Percentiles rank a stretch among this genome's conserved stretches.
These are phyloP conservation scores for Tuber magnatum DNA, from an alignment of 495 filamentous ascomycete genomes.

Conservation along the genomic window DNA sequence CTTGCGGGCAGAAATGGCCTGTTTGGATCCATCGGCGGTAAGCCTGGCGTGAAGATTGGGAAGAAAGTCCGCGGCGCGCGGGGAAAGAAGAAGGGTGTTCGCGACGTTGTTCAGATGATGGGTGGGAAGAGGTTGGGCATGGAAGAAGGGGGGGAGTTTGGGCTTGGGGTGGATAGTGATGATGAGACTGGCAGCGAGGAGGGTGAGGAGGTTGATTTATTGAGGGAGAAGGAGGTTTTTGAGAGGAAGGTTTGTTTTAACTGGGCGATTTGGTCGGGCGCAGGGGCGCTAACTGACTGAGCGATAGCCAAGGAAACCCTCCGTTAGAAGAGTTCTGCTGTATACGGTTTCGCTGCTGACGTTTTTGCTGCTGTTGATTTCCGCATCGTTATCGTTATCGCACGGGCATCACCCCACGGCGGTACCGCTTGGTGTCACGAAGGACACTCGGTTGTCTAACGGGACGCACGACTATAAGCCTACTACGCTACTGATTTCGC, in stretches of 20 bases:
- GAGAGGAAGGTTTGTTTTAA: constrained; percentile 45
- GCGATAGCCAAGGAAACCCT: constrained; percentile 34
- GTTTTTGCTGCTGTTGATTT: constrained; percentile 50
- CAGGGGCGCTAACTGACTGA: not conserved
- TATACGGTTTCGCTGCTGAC: constrained; percentile 22
- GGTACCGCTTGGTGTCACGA: constrained; percentile 33
- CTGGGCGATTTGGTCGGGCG: not conserved
- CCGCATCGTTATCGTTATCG: constrained; percentile 48
- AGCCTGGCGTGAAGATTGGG: constrained; percentile 49
- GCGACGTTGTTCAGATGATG: constrained; percentile 70
- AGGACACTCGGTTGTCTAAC: constrained; percentile 50
- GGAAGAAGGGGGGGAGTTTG: constrained; percentile 54
- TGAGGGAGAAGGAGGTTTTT: constrained; percentile 43
- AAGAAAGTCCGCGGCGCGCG: constrained; percentile 45
- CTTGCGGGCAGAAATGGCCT: constrained; percentile 48
- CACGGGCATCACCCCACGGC: constrained; percentile 34
- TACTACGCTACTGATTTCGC: constrained; percentile 86
- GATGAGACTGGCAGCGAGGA: constrained; percentile 28
- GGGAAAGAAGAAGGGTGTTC: constrained; percentile 45
- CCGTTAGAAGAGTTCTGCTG: constrained; percentile 16
- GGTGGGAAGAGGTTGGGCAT: constrained; percentile 75
- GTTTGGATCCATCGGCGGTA: constrained; percentile 38
- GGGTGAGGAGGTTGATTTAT: constrained; percentile 43
- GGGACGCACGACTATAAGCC: constrained; percentile 80
- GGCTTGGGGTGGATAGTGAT: constrained; percentile 39